Conservation (phyloP, 257 asterid genomes). For the Gentiana macrophylla region DNA sequence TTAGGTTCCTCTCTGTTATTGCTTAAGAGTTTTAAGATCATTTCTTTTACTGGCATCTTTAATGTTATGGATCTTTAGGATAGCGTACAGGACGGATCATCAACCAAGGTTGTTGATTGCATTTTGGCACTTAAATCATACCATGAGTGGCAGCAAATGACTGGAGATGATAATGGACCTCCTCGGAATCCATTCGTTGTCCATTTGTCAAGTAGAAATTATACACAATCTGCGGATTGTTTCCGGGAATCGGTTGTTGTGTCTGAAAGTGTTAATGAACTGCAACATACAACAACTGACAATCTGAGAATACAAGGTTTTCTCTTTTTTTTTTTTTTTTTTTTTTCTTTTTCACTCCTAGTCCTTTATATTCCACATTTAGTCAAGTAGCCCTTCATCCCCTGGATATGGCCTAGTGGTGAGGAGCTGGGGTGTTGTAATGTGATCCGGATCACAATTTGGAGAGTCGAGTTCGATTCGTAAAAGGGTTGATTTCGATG, state of each 20-base stretch:
- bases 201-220: constrained; percentile 46
- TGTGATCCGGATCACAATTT: too few species aligned
- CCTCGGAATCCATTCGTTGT: constrained; percentile 55
- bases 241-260: constrained; percentile 44
- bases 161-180: constrained; percentile 64
- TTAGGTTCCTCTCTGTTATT: neutral
- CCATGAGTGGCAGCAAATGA: constrained; percentile 94
- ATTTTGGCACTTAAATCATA: constrained; percentile 76
- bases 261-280: constrained; percentile 23
- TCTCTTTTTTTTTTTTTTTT: neutral
- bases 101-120: constrained; percentile 83
- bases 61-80: constrained; percentile 34
- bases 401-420: too few species aligned
- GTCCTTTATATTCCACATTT: too few species aligned
- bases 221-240: constrained; percentile 30
- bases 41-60: neutral
- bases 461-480: too few species aligned
- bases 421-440: too few species aligned
- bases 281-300: constrained; percentile 31
- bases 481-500: too few species aligned
- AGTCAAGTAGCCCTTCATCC: too few species aligned
- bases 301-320: constrained; percentile 54
- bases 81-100: constrained; percentile 53
- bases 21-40: neutral
- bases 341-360: too few species aligned